A percentile compares a stretch with the other conserved stretches of the same genome.
Conservation (phyloP, 2,329 filamentous ascomycete genomes). For the Phialophora verrucosa region DNA sequence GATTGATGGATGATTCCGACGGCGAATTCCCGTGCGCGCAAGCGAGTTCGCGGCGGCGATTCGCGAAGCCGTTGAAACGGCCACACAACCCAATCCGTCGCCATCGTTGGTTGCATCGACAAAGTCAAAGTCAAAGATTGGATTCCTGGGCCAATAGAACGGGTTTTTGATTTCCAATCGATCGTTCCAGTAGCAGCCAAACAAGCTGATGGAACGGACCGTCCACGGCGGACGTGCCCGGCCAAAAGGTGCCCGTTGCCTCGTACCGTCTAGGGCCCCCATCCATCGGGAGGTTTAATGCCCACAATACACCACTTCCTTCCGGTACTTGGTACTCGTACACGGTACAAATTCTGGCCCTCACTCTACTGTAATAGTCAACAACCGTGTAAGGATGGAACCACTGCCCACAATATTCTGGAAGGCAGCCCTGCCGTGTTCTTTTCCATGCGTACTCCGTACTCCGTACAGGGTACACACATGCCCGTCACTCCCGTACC, state of each 20-base stretch:
- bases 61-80: constrained; percentile 3
- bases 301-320: too few species aligned
- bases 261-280: background rate
- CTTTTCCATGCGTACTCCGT: too few species aligned
- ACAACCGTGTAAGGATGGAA: too few species aligned
- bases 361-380: too few species aligned
- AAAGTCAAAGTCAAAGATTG: background rate
- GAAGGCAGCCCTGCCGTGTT: too few species aligned
- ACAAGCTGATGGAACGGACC: constrained; percentile 10
- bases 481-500: background rate
- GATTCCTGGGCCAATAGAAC: background rate
- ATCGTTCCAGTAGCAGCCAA: background rate
- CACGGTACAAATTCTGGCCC: too few species aligned
- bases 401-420: too few species aligned
- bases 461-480: too few species aligned
- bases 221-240: background rate
- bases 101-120: background rate
- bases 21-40: background rate
- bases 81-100: background rate
- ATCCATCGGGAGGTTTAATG: background rate
- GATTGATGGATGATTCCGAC: background rate
- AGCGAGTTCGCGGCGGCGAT: constrained; percentile 1
- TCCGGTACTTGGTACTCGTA: too few species aligned
- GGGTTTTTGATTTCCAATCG: background rate
- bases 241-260: background rate